Evolutionary conservation across 1,139 yeast species (phyloP), one percentile per base, ranked within the genome.

Genomic region (Yamadazyma dushanensis): DNA sequence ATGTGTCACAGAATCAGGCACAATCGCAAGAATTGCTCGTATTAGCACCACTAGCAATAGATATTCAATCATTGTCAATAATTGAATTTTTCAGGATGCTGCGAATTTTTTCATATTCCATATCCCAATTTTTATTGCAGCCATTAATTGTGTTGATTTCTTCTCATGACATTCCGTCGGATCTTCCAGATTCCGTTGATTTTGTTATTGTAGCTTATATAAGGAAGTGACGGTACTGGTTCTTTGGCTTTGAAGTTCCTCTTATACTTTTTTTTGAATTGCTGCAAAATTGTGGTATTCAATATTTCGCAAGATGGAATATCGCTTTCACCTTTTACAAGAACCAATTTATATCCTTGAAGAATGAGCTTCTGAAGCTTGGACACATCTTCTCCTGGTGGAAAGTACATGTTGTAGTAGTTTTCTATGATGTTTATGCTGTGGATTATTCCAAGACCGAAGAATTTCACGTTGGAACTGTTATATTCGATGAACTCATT

Each of bases 281-380:
- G 38, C 27, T 51, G 39, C 3, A 57, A 35, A 20, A 58, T 43
- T 6, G 44, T 48, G 8, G 61, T 61, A 44, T 54, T 53, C 8
- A 63, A 43, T 11, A 66, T 43, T 37, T 70, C 76, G 15, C 58
- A 47, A 4, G 48, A 35, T 0, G 75, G 73, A 1, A 69, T 44
- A 33, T 80, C 86, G 1, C 88, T 77, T 28, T 80, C 74, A 2
- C 94, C 94, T 44, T 87, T 72, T 0, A 78, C 69, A 1, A 87
- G 41, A 0, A 83, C 40, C 32, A 80, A 51, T 31, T 66, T 66
- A 29, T 50, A 51, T 0, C 65, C 63, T 2, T 54, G 44, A 26
- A 29, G 16, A 26, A 46, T 21, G 58, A 40, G 14, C 14, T 36
- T 9, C 36, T 40, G 20, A 28, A 40, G 8, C 40, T 45, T 19